A percentile compares a stretch with the other conserved stretches of the same genome.
Conservation (phyloP, 768 basidiomycete species). For the Auriscalpium vulgare region DNA sequence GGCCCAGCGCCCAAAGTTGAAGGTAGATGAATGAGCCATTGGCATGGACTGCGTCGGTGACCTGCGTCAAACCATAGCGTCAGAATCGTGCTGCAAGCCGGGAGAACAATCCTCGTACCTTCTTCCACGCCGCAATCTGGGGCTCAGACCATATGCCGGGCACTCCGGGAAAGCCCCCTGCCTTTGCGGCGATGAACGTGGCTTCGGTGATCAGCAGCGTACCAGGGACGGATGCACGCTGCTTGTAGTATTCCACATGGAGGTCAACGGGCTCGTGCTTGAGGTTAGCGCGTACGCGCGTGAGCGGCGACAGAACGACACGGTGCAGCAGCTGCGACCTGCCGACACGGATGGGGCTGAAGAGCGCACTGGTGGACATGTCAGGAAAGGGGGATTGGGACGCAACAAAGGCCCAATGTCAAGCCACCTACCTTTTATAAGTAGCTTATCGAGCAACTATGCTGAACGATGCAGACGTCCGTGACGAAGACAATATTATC, state of each 20-base stretch:
- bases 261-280: conserved; percentile 30
- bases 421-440: too few species aligned
- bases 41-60: conserved; percentile 36
- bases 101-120: conserved; percentile 22
- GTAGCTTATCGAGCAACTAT: too few species aligned
- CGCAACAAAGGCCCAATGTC: too few species aligned
- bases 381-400: too few species aligned
- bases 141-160: conserved; percentile 44
- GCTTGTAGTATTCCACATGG: conserved; percentile 38
- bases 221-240: conserved; percentile 39
- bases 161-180: conserved; percentile 45
- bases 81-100: not conserved
- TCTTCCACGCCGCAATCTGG: conserved; percentile 50
- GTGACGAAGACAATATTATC: too few species aligned
- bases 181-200: conserved; percentile 41
- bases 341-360: too few species aligned
- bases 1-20: conserved; percentile 45
- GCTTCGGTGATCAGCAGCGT: conserved; percentile 54
- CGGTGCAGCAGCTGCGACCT: conserved; percentile 33
- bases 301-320: conserved; percentile 47
- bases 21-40: conserved; percentile 34
- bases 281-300: conserved; percentile 32
- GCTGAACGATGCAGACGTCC: too few species aligned
- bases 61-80: conserved; percentile 8
- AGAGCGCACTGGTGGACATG: too few species aligned